Evolutionary conservation across 163 green algal species (phyloP), one percentile per base, ranked within the genome.

Genomic region (Scenedesmus sp.): DNA sequence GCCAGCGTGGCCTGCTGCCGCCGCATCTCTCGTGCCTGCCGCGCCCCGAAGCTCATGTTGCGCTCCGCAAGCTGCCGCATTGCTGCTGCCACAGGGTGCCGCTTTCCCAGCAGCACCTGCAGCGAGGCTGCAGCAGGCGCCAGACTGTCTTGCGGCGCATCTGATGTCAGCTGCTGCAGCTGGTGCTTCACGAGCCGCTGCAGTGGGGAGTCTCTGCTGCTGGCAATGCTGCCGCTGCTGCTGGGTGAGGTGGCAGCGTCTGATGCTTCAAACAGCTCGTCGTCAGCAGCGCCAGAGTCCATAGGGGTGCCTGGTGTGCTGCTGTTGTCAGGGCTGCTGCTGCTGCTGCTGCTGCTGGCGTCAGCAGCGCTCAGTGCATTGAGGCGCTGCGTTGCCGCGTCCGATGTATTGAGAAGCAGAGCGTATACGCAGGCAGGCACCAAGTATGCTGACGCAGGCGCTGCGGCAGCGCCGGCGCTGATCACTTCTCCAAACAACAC

Each of bases 21-120:
- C 67, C 90, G 16, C 86, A 94, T 26, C 90, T 92, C 87, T 57
- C 90, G 60, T 73, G 73, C 60, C 90, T 94, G 92, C 70, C 92
- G 60, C 6, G 76, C 85, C 0, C 34, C 87, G 0, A 82, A 0
- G 70, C 92, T 94, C 67, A 88, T 94, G 90, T 94, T 94, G 60
- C 66, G 5, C 13, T 91, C 92, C 60, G 90, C 82, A 54, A 94
- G 82, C 54, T 56, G 34, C 7, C 8, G 55, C 87, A 94, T n/a
- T 1, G 82, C 67, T 20, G 55, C 26, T 18, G 67, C 82, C 52
- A 94, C 70, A 7, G 87, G 77, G 82, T 94, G 92, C 7, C 60
- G 54, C 26, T n/a, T 26, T 13, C 92, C 92, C 66, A 94, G 73
- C 20, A 94, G 76, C 6, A 12, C 18, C 57, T 77, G 59, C 46